These are phyloP conservation scores for Prunus yedoensis DNA, from an alignment of 331 rosid species.

Conservation along the genomic window DNA sequence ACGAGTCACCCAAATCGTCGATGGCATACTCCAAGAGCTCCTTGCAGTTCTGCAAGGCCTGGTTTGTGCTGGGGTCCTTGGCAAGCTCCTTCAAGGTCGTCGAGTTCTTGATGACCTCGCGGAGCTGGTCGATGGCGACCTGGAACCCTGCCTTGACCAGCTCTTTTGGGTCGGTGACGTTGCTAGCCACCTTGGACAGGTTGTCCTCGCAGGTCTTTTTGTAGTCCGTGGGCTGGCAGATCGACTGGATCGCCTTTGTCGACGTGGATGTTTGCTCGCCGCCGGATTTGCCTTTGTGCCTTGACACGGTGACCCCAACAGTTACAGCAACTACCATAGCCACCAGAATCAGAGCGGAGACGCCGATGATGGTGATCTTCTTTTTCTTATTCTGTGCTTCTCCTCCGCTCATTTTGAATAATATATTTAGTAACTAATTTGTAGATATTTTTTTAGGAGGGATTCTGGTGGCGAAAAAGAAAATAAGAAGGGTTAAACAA, in stretches of 20 bases:
- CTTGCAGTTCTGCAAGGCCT: conserved; percentile 53
- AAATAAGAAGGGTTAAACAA: neutral
- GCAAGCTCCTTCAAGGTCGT: conserved; percentile 30
- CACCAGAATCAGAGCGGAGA: conserved; percentile 41
- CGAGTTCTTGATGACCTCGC: conserved; percentile 30
- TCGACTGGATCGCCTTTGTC: conserved; percentile 28
- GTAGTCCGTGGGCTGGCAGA: conserved; percentile 62
- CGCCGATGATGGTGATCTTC: conserved; percentile 38
- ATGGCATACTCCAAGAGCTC: conserved; percentile 60
- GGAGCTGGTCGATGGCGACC: conserved; percentile 25
- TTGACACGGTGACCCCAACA: conserved; percentile 38
- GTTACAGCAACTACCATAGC: conserved; percentile 61
- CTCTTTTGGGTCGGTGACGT: conserved; percentile 37
- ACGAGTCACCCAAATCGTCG: conserved; percentile 41
- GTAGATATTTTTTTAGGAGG: neutral
- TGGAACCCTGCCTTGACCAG: conserved; percentile 46
- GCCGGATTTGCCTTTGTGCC: neutral
- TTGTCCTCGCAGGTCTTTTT: conserved; percentile 46
- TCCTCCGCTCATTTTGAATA: neutral
- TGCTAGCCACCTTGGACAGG: conserved; percentile 6
- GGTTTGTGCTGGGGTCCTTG: conserved; percentile 44
- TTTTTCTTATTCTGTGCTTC: conserved; percentile 31
- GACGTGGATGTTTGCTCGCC: conserved; percentile 1
- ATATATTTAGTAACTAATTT: neutral
- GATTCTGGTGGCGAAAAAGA: conserved; percentile 2